phyloP scores from a whole-genome alignment of 352 stramenopile genomes.

The Globisporangium mamillatum region DNA sequence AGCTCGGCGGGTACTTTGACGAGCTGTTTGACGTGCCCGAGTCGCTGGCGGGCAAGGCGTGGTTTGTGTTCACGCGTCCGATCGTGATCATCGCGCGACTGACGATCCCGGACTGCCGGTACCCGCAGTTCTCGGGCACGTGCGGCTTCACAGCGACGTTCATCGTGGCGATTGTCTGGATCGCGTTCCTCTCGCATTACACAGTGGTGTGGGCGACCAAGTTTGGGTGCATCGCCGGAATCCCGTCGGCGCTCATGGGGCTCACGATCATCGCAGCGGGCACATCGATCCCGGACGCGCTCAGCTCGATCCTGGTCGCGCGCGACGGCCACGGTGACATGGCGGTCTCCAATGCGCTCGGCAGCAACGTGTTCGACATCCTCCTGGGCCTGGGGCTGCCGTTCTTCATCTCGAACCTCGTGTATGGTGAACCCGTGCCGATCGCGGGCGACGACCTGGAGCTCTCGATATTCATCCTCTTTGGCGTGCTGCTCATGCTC shows the following conservation, averaged over 20 bases:
- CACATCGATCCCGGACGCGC: conserved; percentile 69
- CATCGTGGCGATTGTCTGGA: conserved; percentile 66
- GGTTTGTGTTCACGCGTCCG: conserved; percentile 61
- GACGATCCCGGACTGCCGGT: conserved; percentile 74
- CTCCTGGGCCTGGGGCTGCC: conserved; percentile 69
- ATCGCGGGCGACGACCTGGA: conserved; percentile 51
- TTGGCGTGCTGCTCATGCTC: conserved; percentile 56
- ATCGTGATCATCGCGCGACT: conserved; percentile 63
- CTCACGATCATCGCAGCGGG: conserved; percentile 79
- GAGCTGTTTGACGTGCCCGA: conserved; percentile 42
- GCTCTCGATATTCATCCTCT: conserved; percentile 64
- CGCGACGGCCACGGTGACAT: conserved; percentile 79
- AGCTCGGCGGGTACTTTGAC: conserved; percentile 58
- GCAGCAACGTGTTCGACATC: conserved; percentile 88
- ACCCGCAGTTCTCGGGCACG: conserved; percentile 47
- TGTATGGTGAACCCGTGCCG: conserved; percentile 52
- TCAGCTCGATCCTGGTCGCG: conserved; percentile 78
- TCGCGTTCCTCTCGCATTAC: conserved; percentile 71
- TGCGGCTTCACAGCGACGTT: conserved; percentile 54
- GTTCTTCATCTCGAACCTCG: conserved; percentile 77
- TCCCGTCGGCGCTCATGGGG: conserved; percentile 71
- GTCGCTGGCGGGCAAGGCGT: conserved; percentile 45
- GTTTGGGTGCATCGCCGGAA: conserved; percentile 64
- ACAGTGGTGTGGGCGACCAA: conserved; percentile 60
- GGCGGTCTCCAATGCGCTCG: conserved; percentile 81